Conservation (phyloP, 2,329 filamentous ascomycete species). For the Proliferodiscus dingleyae region DNA sequence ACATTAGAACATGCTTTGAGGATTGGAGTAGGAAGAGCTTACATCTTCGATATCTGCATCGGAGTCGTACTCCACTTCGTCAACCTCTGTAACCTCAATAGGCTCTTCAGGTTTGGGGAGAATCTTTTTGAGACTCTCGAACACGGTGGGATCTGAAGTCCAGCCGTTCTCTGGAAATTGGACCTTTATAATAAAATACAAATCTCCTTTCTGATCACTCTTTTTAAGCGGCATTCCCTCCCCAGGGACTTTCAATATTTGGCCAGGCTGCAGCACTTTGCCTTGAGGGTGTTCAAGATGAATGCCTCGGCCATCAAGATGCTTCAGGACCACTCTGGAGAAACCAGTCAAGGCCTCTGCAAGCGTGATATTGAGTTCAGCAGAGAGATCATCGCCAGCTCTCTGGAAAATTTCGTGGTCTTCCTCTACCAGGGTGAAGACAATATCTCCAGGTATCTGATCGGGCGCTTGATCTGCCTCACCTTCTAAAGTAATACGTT, state of each 20-base stretch:
- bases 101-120: slow-evolving; percentile 59
- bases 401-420: slow-evolving; percentile 78
- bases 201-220: slow-evolving; percentile 75
- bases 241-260: slow-evolving; percentile 78
- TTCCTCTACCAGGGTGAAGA: slow-evolving; percentile 81
- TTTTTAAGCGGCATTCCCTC: slow-evolving; percentile 95
- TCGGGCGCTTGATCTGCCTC: slow-evolving; percentile 92
- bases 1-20: slow-evolving; percentile 26
- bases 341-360: slow-evolving; percentile 85
- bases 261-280: slow-evolving; percentile 74
- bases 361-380: slow-evolving; percentile 74
- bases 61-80: slow-evolving; percentile 84
- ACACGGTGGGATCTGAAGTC: slow-evolving; percentile 65
- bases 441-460: slow-evolving; percentile 84
- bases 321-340: slow-evolving; percentile 81
- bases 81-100: slow-evolving; percentile 67
- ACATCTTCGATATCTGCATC: slow-evolving; percentile 78
- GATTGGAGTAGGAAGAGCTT: slow-evolving; percentile 30
- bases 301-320: slow-evolving; percentile 90
- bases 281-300: slow-evolving; percentile 74
- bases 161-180: slow-evolving; percentile 86
- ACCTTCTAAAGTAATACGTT: slow-evolving; percentile 83
- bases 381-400: slow-evolving; percentile 77
- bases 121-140: slow-evolving; percentile 67
- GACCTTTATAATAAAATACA: slow-evolving; percentile 82